These are phyloP conservation scores for Alternaria solani DNA, from an alignment of 2,329 filamentous ascomycete species.

Conservation along the genomic window DNA sequence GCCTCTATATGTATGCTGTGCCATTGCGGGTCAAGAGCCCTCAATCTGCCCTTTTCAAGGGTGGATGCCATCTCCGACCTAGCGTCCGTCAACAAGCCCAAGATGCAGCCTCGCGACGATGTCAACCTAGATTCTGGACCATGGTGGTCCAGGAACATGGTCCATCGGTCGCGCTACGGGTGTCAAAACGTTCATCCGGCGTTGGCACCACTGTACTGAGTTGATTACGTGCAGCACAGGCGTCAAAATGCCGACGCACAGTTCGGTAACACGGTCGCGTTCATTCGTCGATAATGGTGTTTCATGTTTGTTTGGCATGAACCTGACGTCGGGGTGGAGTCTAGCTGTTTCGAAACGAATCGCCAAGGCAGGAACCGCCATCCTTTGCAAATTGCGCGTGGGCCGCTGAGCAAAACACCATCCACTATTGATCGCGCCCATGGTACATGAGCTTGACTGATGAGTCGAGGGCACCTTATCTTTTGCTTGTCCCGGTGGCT, in stretches of 20 bases:
- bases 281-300: constrained; percentile 21
- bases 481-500: neutral
- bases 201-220: constrained; percentile 30
- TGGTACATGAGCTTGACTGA: neutral
- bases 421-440: neutral
- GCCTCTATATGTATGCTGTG: constrained; percentile 24
- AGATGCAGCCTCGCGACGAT: constrained; percentile 17
- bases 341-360: constrained; percentile 33
- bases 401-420: constrained; percentile 9
- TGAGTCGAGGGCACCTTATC: neutral
- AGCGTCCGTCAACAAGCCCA: constrained; percentile 18
- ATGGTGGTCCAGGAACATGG: constrained; percentile 21
- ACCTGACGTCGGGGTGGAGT: constrained; percentile 21
- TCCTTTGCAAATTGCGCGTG: constrained; percentile 15
- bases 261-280: neutral
- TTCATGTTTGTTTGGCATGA: constrained; percentile 21
- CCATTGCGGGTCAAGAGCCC: constrained; percentile 26
- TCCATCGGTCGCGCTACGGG: constrained; percentile 18
- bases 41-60: constrained; percentile 29
- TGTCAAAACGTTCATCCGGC: constrained; percentile 26
- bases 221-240: constrained; percentile 34
- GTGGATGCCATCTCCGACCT: constrained; percentile 15
- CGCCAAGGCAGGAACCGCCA: constrained; percentile 19
- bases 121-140: constrained; percentile 17
- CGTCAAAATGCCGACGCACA: constrained; percentile 19